Evolutionary conservation across 805 yeast genomes (phyloP).

Genomic region (Spathaspora boniae): DNA sequence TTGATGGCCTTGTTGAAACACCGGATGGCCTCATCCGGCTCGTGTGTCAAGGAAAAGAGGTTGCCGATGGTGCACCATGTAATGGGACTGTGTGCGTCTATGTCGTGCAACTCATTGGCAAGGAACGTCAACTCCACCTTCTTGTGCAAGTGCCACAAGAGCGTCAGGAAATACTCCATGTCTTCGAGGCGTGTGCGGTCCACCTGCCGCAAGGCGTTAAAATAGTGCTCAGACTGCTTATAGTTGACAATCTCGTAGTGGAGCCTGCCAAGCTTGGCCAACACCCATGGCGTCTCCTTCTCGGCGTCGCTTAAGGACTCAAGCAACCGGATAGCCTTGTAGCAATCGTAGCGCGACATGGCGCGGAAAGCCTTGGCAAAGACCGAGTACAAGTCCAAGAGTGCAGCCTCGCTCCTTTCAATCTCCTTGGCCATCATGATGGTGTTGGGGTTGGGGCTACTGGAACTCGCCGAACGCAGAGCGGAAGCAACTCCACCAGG

Average conservation of each 20-base stretch:
- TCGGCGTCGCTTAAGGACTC: slow-evolving; percentile 61
- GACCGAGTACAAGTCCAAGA: slow-evolving; percentile 46
- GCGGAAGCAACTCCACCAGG: too few relatives aligned
- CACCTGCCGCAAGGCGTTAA: slow-evolving; percentile 54
- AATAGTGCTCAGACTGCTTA: slow-evolving; percentile 65
- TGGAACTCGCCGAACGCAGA: slow-evolving; percentile 11
- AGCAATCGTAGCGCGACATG: slow-evolving; percentile 67
- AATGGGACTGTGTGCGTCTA: slow-evolving; percentile 64
- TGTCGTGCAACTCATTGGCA: slow-evolving; percentile 73
- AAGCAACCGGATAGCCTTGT: slow-evolving; percentile 69
- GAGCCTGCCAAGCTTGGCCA: slow-evolving; percentile 72
- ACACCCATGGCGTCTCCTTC: slow-evolving; percentile 78
- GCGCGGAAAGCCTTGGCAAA: slow-evolving; percentile 62
- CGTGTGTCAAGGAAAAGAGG: slow-evolving; percentile 75
- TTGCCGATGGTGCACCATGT: slow-evolving; percentile 94
- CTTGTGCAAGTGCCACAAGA: slow-evolving; percentile 88
- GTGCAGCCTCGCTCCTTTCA: slow-evolving; percentile 35
- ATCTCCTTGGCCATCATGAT: slow-evolving; percentile 20
- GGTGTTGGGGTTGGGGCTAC: slow-evolving; percentile 11
- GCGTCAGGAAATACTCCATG: slow-evolving; percentile 88
- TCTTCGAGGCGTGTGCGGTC: slow-evolving; percentile 81
- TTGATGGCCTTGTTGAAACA: slow-evolving; percentile 80
- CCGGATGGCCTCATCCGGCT: slow-evolving; percentile 84
- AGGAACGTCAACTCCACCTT: slow-evolving; percentile 75
- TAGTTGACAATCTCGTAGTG: slow-evolving; percentile 88